Evolutionary conservation across 805 yeast species (phyloP).

Genomic region (Ogataea pignaliae): DNA sequence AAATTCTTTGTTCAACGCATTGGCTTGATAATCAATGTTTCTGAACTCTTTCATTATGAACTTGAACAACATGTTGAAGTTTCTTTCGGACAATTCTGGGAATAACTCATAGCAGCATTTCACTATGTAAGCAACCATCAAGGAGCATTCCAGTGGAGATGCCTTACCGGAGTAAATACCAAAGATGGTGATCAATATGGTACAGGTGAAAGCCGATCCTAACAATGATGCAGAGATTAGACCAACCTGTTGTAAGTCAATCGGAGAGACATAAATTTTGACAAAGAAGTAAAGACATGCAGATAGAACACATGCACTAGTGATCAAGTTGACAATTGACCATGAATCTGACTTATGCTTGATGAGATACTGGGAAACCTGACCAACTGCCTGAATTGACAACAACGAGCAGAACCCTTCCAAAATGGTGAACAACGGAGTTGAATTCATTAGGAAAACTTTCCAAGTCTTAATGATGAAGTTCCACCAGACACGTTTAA

Average conservation of each 20-base stretch:
- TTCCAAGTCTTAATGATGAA: slow-evolving; percentile 64
- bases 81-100: slow-evolving; percentile 68
- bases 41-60: slow-evolving; percentile 33
- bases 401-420: slow-evolving; percentile 93
- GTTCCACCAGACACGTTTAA: slow-evolving; percentile 30
- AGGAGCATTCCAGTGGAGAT: slow-evolving; percentile 83
- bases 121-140: slow-evolving; percentile 85
- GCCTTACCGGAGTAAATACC: slow-evolving; percentile 84
- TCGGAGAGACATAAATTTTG: slow-evolving; percentile 76
- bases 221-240: slow-evolving; percentile 73
- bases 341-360: slow-evolving; percentile 64
- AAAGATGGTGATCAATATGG: slow-evolving; percentile 67
- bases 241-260: slow-evolving; percentile 57
- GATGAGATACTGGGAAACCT: slow-evolving; percentile 68
- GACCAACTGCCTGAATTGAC: slow-evolving; percentile 90
- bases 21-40: slow-evolving; percentile 31
- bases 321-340: slow-evolving; percentile 68
- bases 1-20: slow-evolving; percentile 27
- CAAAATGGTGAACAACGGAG: slow-evolving; percentile 81
- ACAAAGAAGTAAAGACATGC: slow-evolving; percentile 73
- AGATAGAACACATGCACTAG: slow-evolving; percentile 72
- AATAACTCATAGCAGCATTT: slow-evolving; percentile 90
- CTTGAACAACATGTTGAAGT: slow-evolving; percentile 29
- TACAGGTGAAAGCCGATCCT: slow-evolving; percentile 78
- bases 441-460: slow-evolving; percentile 65